These are phyloP conservation scores for Quillaja saponaria DNA, from an alignment of 306 rosid genomes.

Conservation along the genomic window DNA sequence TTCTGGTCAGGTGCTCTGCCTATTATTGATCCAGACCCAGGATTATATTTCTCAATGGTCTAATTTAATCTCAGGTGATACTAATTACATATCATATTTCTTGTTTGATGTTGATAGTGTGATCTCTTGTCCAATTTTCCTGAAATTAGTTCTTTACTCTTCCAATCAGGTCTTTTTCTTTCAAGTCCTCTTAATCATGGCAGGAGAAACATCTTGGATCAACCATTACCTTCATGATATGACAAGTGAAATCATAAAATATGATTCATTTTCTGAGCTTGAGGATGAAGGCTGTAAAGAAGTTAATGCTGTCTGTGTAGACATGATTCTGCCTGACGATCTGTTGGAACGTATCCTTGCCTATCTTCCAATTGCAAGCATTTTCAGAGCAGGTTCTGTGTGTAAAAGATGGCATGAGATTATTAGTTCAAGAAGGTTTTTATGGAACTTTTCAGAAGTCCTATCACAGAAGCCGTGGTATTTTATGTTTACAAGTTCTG, in stretches of 20 bases:
- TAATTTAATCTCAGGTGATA: constrained; percentile 16
- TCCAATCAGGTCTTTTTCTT: constrained; percentile 37
- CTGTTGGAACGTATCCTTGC: constrained; percentile 83
- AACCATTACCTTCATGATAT: constrained; percentile 50
- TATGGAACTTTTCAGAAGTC: constrained; percentile 59
- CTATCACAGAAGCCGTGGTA: constrained; percentile 89
- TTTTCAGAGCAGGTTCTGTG: constrained; percentile 78
- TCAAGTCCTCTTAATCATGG: constrained; percentile 50
- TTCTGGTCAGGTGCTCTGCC: constrained; percentile 23
- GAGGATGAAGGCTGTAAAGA: constrained; percentile 66
- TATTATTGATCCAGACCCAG: not conserved
- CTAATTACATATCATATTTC: constrained; percentile 8
- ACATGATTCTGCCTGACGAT: constrained; percentile 73
- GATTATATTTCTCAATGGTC: constrained; percentile 16
- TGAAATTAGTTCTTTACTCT: not conserved
- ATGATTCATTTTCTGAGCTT: constrained; percentile 53
- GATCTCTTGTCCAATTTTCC: not conserved
- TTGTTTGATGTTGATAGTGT: constrained; percentile 19
- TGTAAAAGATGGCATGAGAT: constrained; percentile 84
- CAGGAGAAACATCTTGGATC: constrained; percentile 78
- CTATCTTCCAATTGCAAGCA: constrained; percentile 80
- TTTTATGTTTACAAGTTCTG: constrained; percentile 83
- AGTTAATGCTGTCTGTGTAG: constrained; percentile 51
- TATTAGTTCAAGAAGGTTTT: constrained; percentile 64
- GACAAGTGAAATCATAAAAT: constrained; percentile 43